Evolutionary conservation across 805 yeast genomes (phyloP).

Genomic region (Ogataea glucozyma): DNA sequence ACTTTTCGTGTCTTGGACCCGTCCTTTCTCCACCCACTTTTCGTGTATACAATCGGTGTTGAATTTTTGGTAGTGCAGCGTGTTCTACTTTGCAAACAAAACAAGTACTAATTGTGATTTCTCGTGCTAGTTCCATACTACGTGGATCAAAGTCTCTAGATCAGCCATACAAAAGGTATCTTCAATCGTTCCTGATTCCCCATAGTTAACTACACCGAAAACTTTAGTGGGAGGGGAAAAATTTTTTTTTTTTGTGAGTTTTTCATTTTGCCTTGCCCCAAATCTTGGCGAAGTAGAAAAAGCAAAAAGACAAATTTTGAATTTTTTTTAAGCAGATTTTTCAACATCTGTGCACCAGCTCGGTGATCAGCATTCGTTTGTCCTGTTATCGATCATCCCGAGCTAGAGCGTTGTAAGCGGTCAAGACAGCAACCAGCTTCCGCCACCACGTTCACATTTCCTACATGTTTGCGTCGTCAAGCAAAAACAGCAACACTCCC

Average conservation of each 20-base stretch:
- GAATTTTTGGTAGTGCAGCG: not conserved
- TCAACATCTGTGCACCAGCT: slow-evolving; percentile 9
- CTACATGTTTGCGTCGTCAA: slow-evolving; percentile 7
- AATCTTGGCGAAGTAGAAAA: slow-evolving; percentile 4
- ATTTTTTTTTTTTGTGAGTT: not conserved
- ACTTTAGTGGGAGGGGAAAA: slow-evolving; percentile 1
- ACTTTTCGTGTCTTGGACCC: slow-evolving; percentile 2
- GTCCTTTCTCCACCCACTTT: not conserved
- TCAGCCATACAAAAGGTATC: no score
- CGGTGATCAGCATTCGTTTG: slow-evolving; percentile 1
- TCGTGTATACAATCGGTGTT: not conserved
- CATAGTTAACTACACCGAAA: not conserved
- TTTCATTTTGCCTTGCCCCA: slow-evolving; percentile 7
- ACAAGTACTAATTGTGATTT: no score
- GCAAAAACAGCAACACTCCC: slow-evolving; percentile 7
- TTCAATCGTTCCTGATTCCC: not conserved
- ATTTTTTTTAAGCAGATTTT: not conserved
- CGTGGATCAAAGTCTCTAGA: not conserved
- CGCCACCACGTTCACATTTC: no score
- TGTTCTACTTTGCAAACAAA: no score
- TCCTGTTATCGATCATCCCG: no score
- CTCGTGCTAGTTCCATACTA: not conserved
- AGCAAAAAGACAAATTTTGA: not conserved
- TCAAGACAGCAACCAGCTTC: no score
- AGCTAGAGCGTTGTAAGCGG: no score